Base-by-base conservation (phyloP, 1,284 basidiomycete species). In the Trichosporon coremiiforme region DNA sequence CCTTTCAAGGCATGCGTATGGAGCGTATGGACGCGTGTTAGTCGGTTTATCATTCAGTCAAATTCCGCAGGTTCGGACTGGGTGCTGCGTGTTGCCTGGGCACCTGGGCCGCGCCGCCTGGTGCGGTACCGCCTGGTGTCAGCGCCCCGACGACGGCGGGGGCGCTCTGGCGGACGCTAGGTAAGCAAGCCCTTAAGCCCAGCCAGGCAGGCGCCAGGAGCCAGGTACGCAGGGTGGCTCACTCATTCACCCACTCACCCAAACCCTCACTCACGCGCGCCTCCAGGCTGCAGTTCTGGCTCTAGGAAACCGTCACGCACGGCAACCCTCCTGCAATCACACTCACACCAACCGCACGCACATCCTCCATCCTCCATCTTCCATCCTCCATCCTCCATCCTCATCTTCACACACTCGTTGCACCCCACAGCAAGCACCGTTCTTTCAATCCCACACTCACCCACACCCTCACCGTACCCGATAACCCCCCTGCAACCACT, bases 321-420 rank as follows among this genome's bases (percentile, higher is more conserved):
- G 36, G 20, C 35, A 33, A 64, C 17, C 63, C 38, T 38, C 47
- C 65, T 45, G 25, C 64, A 38, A 63, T 63, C 31, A 63, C 31
- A 36, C 60, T 36, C 60, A 63, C 35, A 63, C 15, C 35, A 6
- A n/a, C 33, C 15, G n/a, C 47, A 45, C 25, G 31, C 31, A 25
- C 33, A 35, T 9, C 29, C 33, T 33, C 33, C 33, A 33, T 33
- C n/a, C n/a, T n/a, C n/a, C n/a, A n/a, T n/a, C n/a, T n/a, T n/a
- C n/a, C n/a, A n/a, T n/a, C 33, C 33, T 33, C 33, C n/a, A 15
- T 50, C 64, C 36, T 36, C 64, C 38, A 29, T 22, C 36, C n/a
- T n/a, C n/a, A n/a, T n/a, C n/a, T 25, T 25, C 22, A 20, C 38
- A 20, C 64, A 65, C 65, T 55, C 47, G n/a, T 7, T 25, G 33